Percentiles rank a stretch among this genome's conserved stretches.
phyloP scores from a whole-genome alignment of 768 basidiomycete species.

The Pulveroboletus sp. region DNA sequence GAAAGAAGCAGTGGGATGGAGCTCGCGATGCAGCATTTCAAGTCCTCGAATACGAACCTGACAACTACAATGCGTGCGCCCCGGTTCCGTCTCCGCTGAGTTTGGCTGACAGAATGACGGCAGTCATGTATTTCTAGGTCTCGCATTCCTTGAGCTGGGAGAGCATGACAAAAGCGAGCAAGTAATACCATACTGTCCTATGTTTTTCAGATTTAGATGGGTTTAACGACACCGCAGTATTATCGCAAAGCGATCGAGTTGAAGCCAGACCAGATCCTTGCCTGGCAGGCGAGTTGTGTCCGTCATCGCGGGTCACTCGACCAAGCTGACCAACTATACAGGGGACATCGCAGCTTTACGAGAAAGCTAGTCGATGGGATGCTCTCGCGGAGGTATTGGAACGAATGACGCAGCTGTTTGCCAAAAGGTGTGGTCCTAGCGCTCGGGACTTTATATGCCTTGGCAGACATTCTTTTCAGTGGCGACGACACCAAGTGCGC shows the following conservation, averaged over 20 bases:
- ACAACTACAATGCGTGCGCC: conserved; percentile 85
- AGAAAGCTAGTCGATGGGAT: conserved; percentile 56
- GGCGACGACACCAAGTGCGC: conserved; percentile 76
- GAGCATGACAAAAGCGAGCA: conserved; percentile 75
- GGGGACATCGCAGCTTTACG: conserved; percentile 75
- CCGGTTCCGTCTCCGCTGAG: neutral
- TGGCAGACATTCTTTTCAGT: conserved; percentile 36
- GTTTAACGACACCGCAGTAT: conserved; percentile 44
- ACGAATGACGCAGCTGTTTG: conserved; percentile 54
- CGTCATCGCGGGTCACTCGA: conserved; percentile 6
- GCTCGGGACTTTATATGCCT: neutral
- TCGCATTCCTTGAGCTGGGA: conserved; percentile 74
- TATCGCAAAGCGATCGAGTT: conserved; percentile 73
- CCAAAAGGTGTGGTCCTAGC: conserved; percentile 46
- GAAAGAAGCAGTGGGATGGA: conserved; percentile 65
- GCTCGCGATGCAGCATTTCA: conserved; percentile 66
- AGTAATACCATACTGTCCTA: conserved; percentile 63
- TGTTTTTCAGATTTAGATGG: no score
- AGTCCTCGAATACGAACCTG: conserved; percentile 69
- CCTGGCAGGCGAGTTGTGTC: conserved; percentile 67
- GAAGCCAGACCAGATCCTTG: conserved; percentile 68
- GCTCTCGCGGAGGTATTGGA: conserved; percentile 51
- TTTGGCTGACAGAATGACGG: conserved; percentile 1
- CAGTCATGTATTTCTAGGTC: conserved; percentile 83
- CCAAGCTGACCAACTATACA: conserved; percentile 27